Base-by-base conservation (phyloP, 306 rosid genomes). In the Quillaja saponaria region DNA sequence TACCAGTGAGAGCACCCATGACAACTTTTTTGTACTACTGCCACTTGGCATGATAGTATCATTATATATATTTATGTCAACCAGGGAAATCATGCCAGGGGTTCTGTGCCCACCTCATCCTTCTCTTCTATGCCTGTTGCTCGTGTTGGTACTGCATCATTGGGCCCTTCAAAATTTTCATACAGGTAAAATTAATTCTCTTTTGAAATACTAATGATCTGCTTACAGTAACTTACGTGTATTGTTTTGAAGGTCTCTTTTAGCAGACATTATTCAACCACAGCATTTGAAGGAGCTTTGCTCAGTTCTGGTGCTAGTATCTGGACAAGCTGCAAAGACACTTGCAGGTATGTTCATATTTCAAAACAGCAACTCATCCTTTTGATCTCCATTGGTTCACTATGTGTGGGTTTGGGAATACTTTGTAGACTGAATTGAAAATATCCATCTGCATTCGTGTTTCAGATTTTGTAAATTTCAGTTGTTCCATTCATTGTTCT, bases 261-360 rank as follows among this genome's bases (percentile, higher is more conserved):
- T 94, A 76, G 96, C 99, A 66, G 99, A 87, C 84, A 82, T 94
- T 77, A 90, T 94, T 74, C 97, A 89, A 71, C 87, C 97, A 48
- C 96, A 87, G 55, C 90, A 94, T 82, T 78, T 89, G 68, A 94
- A 85, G 79, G 99, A 89, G 81, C 91, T 94, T 61, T 94, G 97
- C 76, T 94, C 97, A 28, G 90, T 83, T 79, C 80, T 94, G 81
- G 96, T 94, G 51, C 84, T 85, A 25, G 80, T 82, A 58, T 82
- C 98, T 3, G 94, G 87, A 73, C 97, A 85, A 83, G 84, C 91
- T 49, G 95, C 95, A 45, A 90, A 82, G 76, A 78, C 91, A 73
- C 57, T 78, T 65, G 77, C 88, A 81, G 99, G 97, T 94, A 77
- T 58, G 34, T 64, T 39, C 40, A 55, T 66, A 64, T 72, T 60